Percentiles rank a stretch among this genome's conserved stretches.
Evolutionary conservation across 345 rosid genomes (phyloP).

Genomic region (Gossypium arboreum): DNA sequence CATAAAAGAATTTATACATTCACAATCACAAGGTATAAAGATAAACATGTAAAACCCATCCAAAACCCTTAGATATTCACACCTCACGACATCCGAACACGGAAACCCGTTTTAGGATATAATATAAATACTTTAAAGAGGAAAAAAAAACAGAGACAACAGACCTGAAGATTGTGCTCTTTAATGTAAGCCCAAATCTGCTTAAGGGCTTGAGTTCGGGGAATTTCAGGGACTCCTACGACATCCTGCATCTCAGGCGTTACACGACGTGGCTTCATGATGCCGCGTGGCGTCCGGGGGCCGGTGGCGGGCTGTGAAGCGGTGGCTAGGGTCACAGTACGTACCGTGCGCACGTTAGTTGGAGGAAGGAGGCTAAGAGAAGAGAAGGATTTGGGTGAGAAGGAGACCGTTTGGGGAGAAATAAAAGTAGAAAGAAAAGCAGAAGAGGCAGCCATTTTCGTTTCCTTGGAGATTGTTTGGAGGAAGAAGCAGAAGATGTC

Average conservation of each 20-base stretch:
- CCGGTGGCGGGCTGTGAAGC: constrained; percentile 55
- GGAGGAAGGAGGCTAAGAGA: constrained; percentile 11
- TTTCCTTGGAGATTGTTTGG: too few relatives aligned
- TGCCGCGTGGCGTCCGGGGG: constrained; percentile 70
- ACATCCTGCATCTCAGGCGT: constrained; percentile 84
- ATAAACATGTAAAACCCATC: neutral
- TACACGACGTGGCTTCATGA: constrained; percentile 80
- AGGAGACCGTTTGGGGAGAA: constrained; percentile 37
- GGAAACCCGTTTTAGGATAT: neutral
- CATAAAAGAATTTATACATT: neutral
- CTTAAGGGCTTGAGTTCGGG: constrained; percentile 90
- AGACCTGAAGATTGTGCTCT: constrained; percentile 81
- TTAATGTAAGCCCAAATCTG: constrained; percentile 88
- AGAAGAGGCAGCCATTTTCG: neutral
- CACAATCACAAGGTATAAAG: neutral
- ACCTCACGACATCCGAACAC: neutral
- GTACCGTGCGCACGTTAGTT: constrained; percentile 27
- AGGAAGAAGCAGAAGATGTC: too few relatives aligned
- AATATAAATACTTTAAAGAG: neutral
- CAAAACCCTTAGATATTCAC: neutral
- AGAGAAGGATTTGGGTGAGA: constrained; percentile 15
- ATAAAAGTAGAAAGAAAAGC: neutral
- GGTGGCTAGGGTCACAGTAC: constrained; percentile 49
- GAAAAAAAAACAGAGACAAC: neutral
- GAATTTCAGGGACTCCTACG: constrained; percentile 69